Conservation (phyloP, 805 yeast genomes). For the Myxozyma sirexii region DNA sequence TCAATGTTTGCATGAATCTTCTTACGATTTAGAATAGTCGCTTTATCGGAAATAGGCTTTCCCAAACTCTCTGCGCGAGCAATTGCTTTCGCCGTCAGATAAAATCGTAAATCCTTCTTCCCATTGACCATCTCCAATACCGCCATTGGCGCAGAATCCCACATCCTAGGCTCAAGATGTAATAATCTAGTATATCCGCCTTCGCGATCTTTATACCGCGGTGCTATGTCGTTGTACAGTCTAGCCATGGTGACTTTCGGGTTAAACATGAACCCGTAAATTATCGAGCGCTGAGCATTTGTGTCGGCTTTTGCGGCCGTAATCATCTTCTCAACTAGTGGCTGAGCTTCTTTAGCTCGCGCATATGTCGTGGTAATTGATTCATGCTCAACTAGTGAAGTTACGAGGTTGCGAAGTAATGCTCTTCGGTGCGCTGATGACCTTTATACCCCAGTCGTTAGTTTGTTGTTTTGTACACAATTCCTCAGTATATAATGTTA, state of each 20-base stretch:
- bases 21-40: constrained; percentile 60
- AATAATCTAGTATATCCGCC: constrained; percentile 88
- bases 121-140: constrained; percentile 85
- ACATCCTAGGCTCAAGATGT: constrained; percentile 79
- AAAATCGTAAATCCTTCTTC: constrained; percentile 67
- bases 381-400: constrained; percentile 70
- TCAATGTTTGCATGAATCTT: constrained; percentile 52
- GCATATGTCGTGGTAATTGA: constrained; percentile 72
- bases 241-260: constrained; percentile 60
- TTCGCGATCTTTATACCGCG: constrained; percentile 61
- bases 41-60: constrained; percentile 49
- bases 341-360: constrained; percentile 71
- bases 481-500: too few relatives aligned
- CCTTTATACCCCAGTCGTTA: neutral
- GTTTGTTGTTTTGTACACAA: too few relatives aligned
- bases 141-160: constrained; percentile 89
- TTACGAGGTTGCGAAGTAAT: constrained; percentile 59
- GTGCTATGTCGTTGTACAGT: constrained; percentile 63
- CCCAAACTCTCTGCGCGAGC: constrained; percentile 76
- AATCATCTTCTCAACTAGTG: constrained; percentile 64
- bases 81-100: constrained; percentile 77
- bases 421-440: constrained; percentile 30
- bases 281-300: constrained; percentile 34
- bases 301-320: constrained; percentile 54
- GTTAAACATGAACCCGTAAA: constrained; percentile 52